phyloP scores from a whole-genome alignment of 1,139 yeast genomes.

The Meyerozyma guilliermondii region DNA sequence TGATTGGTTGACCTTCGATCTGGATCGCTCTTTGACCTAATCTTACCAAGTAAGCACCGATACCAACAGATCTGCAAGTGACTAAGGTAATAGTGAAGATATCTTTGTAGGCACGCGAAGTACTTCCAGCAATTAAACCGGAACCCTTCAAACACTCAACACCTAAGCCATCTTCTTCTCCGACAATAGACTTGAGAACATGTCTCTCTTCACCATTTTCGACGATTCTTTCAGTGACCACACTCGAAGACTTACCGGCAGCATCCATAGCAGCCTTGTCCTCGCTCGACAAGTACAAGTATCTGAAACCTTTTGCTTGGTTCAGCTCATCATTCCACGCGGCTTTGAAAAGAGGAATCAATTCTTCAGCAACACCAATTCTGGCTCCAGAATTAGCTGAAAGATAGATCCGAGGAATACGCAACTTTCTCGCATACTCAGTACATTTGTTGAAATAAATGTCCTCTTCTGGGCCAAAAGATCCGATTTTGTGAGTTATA shows the following conservation, averaged over 20 bases:
- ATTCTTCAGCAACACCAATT: slow-evolving; percentile 95
- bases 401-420: slow-evolving; percentile 90
- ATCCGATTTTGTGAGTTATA: slow-evolving; percentile 95
- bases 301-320: slow-evolving; percentile 84
- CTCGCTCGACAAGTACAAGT: slow-evolving; percentile 74
- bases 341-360: slow-evolving; percentile 82
- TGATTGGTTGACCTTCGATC: slow-evolving; percentile 97
- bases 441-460: slow-evolving; percentile 87
- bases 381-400: slow-evolving; percentile 99
- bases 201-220: slow-evolving; percentile 81
- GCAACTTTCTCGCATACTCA: slow-evolving; percentile 81
- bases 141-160: slow-evolving; percentile 98
- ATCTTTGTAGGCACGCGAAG: slow-evolving; percentile 95
- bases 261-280: slow-evolving; percentile 58
- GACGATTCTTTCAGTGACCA: slow-evolving; percentile 73
- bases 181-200: slow-evolving; percentile 79
- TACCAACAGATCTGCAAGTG: slow-evolving; percentile 98
- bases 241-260: slow-evolving; percentile 54
- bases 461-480: slow-evolving; percentile 98
- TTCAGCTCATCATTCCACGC: slow-evolving; percentile 80
- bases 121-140: slow-evolving; percentile 97
- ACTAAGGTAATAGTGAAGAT: slow-evolving; percentile 94
- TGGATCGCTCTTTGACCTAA: slow-evolving; percentile 98
- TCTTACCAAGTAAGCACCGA: slow-evolving; percentile 97
- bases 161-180: slow-evolving; percentile 95